Evolutionary conservation across 805 yeast species (phyloP), one percentile per base, ranked within the genome.

Genomic region (Candida sonorensis): DNA sequence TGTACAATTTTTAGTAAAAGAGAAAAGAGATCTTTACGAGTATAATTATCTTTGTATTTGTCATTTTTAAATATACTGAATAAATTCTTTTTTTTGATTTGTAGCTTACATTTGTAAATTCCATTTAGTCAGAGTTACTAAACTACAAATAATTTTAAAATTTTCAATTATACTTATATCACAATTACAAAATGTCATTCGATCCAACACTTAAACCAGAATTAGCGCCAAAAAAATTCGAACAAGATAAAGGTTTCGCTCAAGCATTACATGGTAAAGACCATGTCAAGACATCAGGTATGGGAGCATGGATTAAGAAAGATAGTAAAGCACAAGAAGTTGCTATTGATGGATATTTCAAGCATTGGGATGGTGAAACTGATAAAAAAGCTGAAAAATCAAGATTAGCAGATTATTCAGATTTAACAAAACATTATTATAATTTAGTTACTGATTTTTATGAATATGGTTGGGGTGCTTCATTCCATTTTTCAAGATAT

Each of bases 391-490:
- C 92, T 54, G 82, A 87, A 64, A 64, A 73, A 31, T 55, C 60
- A 13, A 72, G 98, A 62, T 66, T 87, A 40, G 74, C 71, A 25
- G 96, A 88, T 61, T 90, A 90, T 66, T 83, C 94, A 37, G 79
- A 81, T 45, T 73, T 87, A 49, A 92, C 98, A 34, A 88, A 84
- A 59, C 94, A 92, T 57, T 90, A 90, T 71, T 90, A 90, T 69
- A 92, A 92, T 66, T 77, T 90, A 56, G 97, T 85, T 31, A 92
- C 98, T 18, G 98, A 90, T 63, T 92, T 92, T 53, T 92, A 92
- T 70, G 98, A 92, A 66, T 90, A 92, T 62, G 98, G 98, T 31
- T 92, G 98, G 98, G 98, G 98, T 45, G 73, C 95, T 12, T 85
- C 96, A 11, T 92, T 92, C 85, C 98, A 92, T 62, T 92, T 92